Evolutionary conservation across 768 basidiomycete species (phyloP).

Genomic region (Boletus rufocinnamomeus): DNA sequence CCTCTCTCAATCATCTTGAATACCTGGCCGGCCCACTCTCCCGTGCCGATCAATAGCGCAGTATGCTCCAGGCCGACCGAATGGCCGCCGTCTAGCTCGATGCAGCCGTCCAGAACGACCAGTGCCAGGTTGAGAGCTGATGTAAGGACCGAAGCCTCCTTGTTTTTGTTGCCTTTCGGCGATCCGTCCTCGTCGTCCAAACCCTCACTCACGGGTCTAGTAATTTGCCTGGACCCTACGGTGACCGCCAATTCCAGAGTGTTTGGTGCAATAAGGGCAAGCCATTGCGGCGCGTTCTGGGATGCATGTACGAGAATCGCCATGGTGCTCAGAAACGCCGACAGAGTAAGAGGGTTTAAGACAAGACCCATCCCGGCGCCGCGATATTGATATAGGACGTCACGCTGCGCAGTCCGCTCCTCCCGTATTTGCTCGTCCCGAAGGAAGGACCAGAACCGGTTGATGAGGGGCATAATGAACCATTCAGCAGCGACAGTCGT

Average conservation of each 20-base stretch:
- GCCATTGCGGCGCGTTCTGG: slow-evolving; percentile 77
- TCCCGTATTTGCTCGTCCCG: slow-evolving; percentile 81
- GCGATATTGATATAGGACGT: slow-evolving; percentile 57
- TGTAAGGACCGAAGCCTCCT: slow-evolving; percentile 74
- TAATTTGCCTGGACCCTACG: slow-evolving; percentile 67
- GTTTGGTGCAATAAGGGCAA: slow-evolving; percentile 79
- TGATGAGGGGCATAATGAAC: slow-evolving; percentile 88
- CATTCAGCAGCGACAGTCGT: slow-evolving; percentile 79
- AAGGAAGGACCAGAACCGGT: slow-evolving; percentile 94
- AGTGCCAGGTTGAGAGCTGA: slow-evolving; percentile 78
- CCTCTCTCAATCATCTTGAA: slow-evolving; percentile 70
- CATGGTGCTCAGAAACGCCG: slow-evolving; percentile 74
- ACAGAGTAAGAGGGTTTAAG: slow-evolving; percentile 73
- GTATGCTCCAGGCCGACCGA: slow-evolving; percentile 77
- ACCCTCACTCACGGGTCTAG: slow-evolving; percentile 40
- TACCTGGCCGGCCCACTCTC: slow-evolving; percentile 79
- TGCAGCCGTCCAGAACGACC: slow-evolving; percentile 69
- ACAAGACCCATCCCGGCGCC: slow-evolving; percentile 83
- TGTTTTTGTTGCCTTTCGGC: slow-evolving; percentile 33
- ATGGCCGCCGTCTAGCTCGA: slow-evolving; percentile 77
- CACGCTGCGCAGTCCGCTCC: slow-evolving; percentile 60
- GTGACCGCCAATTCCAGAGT: slow-evolving; percentile 82
- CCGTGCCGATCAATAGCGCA: slow-evolving; percentile 62
- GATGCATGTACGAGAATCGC: slow-evolving; percentile 82
- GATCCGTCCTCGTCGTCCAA: slow-evolving; percentile 34